Evolutionary conservation across 345 rosid genomes (phyloP), one percentile per base, ranked within the genome.

Genomic region (Corchorus olitorius): DNA sequence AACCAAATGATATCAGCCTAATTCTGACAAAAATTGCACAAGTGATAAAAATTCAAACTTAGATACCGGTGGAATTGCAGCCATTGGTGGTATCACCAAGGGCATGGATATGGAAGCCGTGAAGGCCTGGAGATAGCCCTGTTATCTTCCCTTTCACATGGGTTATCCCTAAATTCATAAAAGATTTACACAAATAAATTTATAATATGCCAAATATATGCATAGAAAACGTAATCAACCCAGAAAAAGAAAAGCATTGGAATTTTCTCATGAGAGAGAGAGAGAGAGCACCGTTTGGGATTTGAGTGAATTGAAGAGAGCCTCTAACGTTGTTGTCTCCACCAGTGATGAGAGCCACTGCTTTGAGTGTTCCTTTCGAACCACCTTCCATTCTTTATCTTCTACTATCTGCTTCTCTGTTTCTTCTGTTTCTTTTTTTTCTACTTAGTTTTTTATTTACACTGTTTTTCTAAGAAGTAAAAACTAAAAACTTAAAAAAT

Each of bases 71-170:
- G 74, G 99, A 95, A 82, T 71, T 95, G 92, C 99, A 95, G 79
- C 97, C 97, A 79, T 94, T 94, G 77, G 98, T 90, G 70, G 97
- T 92, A 79, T 94, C 98, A 8, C 97, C 98, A 67, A 90, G 90
- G 77, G 94, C 91, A 81, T 94, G 98, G 77, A 94, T 89, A 84
- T 94, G 97, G 85, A 92, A 92, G 27, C 97, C 97, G 66, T 92
- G 98, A 77, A 82, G 90, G 66, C 98, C 98, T 69, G 97, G 98
- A 11, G 86, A 79, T 22, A 95, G 85, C 8, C 99, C 98, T 19
- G 88, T 55, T 68, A 95, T 91, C 83, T 76, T 92, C 76, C 97
- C 98, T 8, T 85, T 84, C 52, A 93, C 91, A 76, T 85, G 89
- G 37, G 98, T 95, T 35, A 87, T 78, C 65, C 99, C 99, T 95